Evolutionary conservation across 2,329 filamentous ascomycete species (phyloP).

Genomic region (Aspergillus piperis): DNA sequence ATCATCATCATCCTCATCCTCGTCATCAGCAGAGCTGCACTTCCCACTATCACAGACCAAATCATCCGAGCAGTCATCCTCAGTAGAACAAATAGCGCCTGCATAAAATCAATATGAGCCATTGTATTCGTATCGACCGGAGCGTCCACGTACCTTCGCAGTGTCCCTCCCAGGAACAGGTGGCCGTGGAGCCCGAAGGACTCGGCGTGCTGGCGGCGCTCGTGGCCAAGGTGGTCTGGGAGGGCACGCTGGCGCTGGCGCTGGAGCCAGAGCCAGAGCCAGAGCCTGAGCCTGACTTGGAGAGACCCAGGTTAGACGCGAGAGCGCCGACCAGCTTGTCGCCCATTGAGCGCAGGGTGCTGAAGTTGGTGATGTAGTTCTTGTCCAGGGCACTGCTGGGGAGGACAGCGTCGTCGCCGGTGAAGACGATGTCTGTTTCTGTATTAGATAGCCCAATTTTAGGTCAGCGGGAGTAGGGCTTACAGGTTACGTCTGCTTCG

Average conservation of each 20-base stretch:
- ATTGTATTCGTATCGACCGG: constrained; percentile 8
- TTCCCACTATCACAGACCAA: constrained; percentile 14
- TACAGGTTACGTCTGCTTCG: constrained; percentile 34
- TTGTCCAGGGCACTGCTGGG: constrained; percentile 27
- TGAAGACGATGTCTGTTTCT: constrained; percentile 33
- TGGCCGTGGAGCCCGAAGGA: constrained; percentile 1
- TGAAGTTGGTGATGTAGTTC: constrained; percentile 33
- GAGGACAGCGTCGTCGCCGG: constrained; percentile 28
- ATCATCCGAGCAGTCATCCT: constrained; percentile 20
- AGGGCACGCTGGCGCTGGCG: neutral
- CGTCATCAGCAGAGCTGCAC: neutral
- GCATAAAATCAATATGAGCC: constrained; percentile 13
- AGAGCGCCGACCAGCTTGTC: constrained; percentile 28
- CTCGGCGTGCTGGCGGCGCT: constrained; percentile 3
- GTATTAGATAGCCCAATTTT: neutral
- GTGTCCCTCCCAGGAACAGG: constrained; percentile 24
- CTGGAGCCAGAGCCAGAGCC: neutral
- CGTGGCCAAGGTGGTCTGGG: neutral
- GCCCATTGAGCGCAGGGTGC: constrained; percentile 30
- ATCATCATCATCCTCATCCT: too few species aligned
- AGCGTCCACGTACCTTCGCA: constrained; percentile 24
- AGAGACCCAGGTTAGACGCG: constrained; percentile 22
- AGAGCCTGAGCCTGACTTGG: neutral
- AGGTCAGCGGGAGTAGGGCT: neutral
- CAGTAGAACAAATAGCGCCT: constrained; percentile 17